These are phyloP conservation scores for Penicillium taxi DNA, from an alignment of 495 filamentous ascomycete genomes.

Conservation along the genomic window DNA sequence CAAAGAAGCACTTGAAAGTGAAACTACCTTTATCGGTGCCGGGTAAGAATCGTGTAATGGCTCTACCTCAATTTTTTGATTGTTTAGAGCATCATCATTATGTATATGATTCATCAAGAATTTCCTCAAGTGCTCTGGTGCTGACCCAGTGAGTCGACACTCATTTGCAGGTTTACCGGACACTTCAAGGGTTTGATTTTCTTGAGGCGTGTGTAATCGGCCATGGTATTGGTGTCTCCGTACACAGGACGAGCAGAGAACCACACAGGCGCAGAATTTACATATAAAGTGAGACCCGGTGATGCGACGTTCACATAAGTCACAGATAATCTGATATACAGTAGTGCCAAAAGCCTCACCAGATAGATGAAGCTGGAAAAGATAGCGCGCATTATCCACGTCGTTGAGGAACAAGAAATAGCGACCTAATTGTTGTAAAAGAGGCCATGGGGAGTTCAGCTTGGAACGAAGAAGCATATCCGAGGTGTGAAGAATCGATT, in stretches of 20 bases:
- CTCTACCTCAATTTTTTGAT: conserved; percentile 1
- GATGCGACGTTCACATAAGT: not conserved
- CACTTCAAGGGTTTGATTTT: conserved; percentile 6
- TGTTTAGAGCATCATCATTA: not conserved
- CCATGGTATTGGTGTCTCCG: conserved; percentile 1
- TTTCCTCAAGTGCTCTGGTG: conserved; percentile 1
- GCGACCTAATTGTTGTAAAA: conserved; percentile 8
- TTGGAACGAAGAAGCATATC: not conserved
- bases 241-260: conserved; percentile 7
- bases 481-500: conserved; percentile 3
- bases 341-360: not conserved
- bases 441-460: not conserved
- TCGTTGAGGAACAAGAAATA: conserved; percentile 9
- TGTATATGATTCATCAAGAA: not conserved
- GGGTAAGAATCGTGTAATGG: conserved; percentile 1
- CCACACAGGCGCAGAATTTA: conserved; percentile 7
- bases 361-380: conserved; percentile 3
- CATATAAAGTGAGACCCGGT: conserved; percentile 5
- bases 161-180: conserved; percentile 2
- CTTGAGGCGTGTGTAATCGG: conserved; percentile 4
- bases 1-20: conserved; percentile 1
- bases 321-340: conserved; percentile 1
- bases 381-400: conserved; percentile 1
- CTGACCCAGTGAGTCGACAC: conserved; percentile 1
- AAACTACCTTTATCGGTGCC: conserved; percentile 1